Base-by-base conservation (phyloP, 495 filamentous ascomycete species). In the Penicillium chermesinum region DNA sequence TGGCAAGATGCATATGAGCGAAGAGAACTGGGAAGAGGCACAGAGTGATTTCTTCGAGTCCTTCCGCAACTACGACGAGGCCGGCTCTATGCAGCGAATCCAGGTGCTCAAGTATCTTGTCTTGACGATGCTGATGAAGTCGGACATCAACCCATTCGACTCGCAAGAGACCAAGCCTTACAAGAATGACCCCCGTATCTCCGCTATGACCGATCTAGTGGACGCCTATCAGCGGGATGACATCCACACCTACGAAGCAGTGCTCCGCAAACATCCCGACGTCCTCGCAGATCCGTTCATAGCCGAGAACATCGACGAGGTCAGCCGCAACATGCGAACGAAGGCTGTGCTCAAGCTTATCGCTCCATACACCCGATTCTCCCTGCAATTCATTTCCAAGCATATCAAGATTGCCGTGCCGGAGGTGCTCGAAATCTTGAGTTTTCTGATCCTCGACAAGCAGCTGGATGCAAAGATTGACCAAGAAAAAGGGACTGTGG, bases 1-100 rank as follows among this genome's bases (percentile, higher is more conserved):
- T 54, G 93, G 93, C 50, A 98, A 98, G 74, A 98, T 98, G 93
- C 91, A 98, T 68, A 96, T 98, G 94, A 95, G 88, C 60, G 93
- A 98, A 74, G 93, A 97, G 71, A 96, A 96, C 66, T 98, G 93
- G 93, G 88, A 95, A 66, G 87, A 89, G 48, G 93, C 93, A 3
- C 91, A 96, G 62, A 91, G 83, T 53, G 94, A 96, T 66, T 98
- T 98, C 69, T 96, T 96, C 64, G 94, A 98, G 66, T 91, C 93
- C 3, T 98, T 98, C 73, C 87, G 90, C 19, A 97, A 97, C 70
- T 98, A 97, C 69, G 94, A 98, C 64, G 93, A 98, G 67, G 93
- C 93, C 34, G 93, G 93, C 41, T 95, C 91, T 32, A 77, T 96
- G 57, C 90, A 95, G 63, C 84, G 93, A 19, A 98, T 97, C 58